Evolutionary conservation across 2,329 filamentous ascomycete genomes (phyloP).

Genomic region (Davidsoniella virescens): DNA sequence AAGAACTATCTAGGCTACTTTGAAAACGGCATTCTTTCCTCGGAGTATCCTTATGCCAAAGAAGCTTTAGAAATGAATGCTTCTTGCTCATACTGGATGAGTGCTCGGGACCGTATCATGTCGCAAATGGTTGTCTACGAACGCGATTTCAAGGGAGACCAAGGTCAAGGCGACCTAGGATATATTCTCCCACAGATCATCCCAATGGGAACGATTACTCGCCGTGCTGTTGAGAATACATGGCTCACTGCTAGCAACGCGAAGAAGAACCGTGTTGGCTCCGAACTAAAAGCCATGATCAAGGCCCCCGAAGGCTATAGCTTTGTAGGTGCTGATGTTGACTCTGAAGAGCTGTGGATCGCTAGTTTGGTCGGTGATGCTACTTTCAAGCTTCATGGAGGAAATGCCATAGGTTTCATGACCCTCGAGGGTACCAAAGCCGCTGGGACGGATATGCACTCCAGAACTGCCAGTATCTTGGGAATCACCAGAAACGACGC

Average conservation of each 20-base stretch:
- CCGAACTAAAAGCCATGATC: slow-evolving; percentile 94
- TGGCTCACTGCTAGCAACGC: slow-evolving; percentile 98
- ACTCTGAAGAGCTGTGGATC: slow-evolving; percentile 96
- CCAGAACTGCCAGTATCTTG: slow-evolving; percentile 77
- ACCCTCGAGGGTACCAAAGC: slow-evolving; percentile 92
- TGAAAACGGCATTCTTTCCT: slow-evolving; percentile 73
- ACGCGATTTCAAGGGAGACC: slow-evolving; percentile 30
- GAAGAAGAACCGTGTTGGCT: slow-evolving; percentile 88
- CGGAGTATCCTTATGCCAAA: slow-evolving; percentile 78
- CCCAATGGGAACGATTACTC: slow-evolving; percentile 94
- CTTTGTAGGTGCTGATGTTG: slow-evolving; percentile 94
- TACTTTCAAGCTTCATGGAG: slow-evolving; percentile 86
- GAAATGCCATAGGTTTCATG: slow-evolving; percentile 98
- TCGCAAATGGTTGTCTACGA: slow-evolving; percentile 92
- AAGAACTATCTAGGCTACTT: slow-evolving; percentile 87
- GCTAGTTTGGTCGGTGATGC: slow-evolving; percentile 88
- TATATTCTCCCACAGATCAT: slow-evolving; percentile 93
- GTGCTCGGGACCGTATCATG: slow-evolving; percentile 78
- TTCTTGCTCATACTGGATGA: slow-evolving; percentile 98
- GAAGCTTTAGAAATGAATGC: slow-evolving; percentile 97
- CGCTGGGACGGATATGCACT: slow-evolving; percentile 85
- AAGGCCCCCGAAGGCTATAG: slow-evolving; percentile 77
- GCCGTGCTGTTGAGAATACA: slow-evolving; percentile 88
- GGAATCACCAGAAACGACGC: slow-evolving; percentile 91
- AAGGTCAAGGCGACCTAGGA: slow-evolving; percentile 28